Base-by-base conservation (phyloP, 495 filamentous ascomycete species). In the Hypomontagnella submonticulosa region DNA sequence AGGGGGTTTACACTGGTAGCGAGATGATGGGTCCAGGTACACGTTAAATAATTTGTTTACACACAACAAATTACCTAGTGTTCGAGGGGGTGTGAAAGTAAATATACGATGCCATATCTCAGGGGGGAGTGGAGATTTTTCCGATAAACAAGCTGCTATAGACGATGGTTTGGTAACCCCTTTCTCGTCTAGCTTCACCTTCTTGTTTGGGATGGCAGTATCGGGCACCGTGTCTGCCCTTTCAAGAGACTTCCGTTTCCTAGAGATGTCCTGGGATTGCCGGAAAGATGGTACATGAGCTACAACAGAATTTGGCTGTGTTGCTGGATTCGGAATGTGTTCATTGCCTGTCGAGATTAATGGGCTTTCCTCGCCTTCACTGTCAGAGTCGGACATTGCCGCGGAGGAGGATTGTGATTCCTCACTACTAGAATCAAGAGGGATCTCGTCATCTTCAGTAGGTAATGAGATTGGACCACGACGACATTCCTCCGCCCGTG, bases 41-140 rank as follows among this genome's bases (percentile, higher is more conserved):
- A 55, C 61, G 73, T 84, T 80, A 73, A 86, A 86, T 63, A 75
- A 66, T 67, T 75, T 82, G 74, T 80, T 85, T 74, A 81, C 75
- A 52, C 69, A 70, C 76, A 85, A 74, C 73, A 86, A 74, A 69
- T 66, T 77, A 58, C 79, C 81, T 60, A 86, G 73, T 23, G 71
- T 71, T 64, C 67, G 79, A n/a, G 84, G 83, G 16, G 82, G 79
- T 37, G 77, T 77, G 63, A 83, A 83, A 61, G 78, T 80, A 64
- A 87, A 85, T 56, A 84, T 76, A 62, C 76, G 77, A 69, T 85
- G 82, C 84, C 84, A 87, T 41, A 86, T 70, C 70, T 85, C 81
- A 18, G 76, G 61, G 55, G 82, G 76, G 19, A 87, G 72, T 42
- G 74, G 67, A 73, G 77, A 79, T 69, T 70, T 76, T 62, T 81